Evolutionary conservation across 306 rosid genomes (phyloP).

Genomic region (Corylus heterophylla): DNA sequence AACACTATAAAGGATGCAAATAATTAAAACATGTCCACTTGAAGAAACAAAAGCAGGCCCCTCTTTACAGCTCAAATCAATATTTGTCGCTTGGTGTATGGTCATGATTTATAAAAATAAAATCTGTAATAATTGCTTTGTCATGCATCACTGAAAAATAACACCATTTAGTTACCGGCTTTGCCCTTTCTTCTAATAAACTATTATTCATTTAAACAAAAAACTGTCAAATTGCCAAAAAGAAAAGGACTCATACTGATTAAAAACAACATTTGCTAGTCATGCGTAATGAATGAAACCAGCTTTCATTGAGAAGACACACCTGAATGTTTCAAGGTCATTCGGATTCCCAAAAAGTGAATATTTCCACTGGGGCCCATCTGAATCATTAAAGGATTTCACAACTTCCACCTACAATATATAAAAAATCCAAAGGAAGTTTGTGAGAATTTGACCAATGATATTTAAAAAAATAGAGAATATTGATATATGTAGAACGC

Average conservation of each 20-base stretch:
- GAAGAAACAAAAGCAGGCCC: not conserved
- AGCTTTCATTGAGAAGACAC: slow-evolving; percentile 5
- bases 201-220: too few relatives aligned
- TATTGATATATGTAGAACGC: slow-evolving; percentile 4
- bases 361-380: slow-evolving; percentile 89
- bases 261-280: not conserved
- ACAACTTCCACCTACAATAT: slow-evolving; percentile 81
- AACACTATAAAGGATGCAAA: not conserved
- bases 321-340: slow-evolving; percentile 95
- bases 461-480: slow-evolving; percentile 12
- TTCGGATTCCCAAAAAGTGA: slow-evolving; percentile 98
- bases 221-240: not conserved
- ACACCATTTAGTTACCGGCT: not conserved
- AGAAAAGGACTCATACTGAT: not conserved
- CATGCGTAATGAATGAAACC: not conserved
- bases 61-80: not conserved
- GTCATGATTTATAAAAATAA: too few relatives aligned
- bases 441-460: slow-evolving; percentile 24
- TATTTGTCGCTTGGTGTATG: too few relatives aligned
- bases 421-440: slow-evolving; percentile 31
- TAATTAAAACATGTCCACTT: not conserved
- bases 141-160: not conserved
- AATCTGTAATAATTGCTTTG: not conserved
- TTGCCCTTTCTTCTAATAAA: too few relatives aligned
- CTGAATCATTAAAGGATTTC: slow-evolving; percentile 79